phyloP scores from a whole-genome alignment of 2,329 filamentous ascomycete species.

The Esteya vermicola region DNA sequence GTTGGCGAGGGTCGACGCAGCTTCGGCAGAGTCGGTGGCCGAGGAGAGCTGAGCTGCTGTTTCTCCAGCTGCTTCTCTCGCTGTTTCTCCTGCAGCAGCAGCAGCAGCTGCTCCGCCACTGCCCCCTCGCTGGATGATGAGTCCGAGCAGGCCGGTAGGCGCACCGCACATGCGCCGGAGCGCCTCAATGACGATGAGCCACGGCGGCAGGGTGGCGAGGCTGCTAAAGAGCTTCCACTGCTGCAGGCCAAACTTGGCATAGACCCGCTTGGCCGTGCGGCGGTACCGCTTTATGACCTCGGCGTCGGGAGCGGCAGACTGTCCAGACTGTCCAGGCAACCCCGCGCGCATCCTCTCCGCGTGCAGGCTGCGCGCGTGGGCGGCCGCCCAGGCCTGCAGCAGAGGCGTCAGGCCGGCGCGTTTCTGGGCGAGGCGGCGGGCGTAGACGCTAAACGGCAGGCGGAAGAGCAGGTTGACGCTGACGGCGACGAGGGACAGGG shows the following conservation, averaged over 20 bases:
- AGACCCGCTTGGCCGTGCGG: slow-evolving; percentile 12
- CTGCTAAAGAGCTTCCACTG: slow-evolving; percentile 28
- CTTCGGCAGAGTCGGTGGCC: background rate
- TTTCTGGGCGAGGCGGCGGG: slow-evolving; percentile 15
- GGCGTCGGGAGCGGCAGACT: background rate
- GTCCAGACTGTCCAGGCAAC: no score
- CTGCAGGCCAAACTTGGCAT: slow-evolving; percentile 25
- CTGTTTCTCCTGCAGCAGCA: slow-evolving; percentile 1
- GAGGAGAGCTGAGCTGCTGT: background rate
- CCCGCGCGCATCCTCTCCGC: background rate
- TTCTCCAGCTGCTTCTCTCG: background rate
- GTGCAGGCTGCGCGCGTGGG: slow-evolving; percentile 13
- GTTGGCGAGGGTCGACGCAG: background rate
- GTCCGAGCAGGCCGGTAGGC: slow-evolving; percentile 21
- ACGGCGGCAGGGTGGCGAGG: slow-evolving; percentile 29
- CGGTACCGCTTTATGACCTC: slow-evolving; percentile 13
- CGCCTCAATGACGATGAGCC: slow-evolving; percentile 34
- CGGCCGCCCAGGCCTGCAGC: slow-evolving; percentile 19
- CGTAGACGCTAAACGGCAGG: slow-evolving; percentile 30
- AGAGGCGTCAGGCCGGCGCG: slow-evolving; percentile 18
- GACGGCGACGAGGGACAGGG: slow-evolving; percentile 37
- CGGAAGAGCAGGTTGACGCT: slow-evolving; percentile 22
- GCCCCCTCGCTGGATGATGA: slow-evolving; percentile 14
- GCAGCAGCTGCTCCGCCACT: background rate
- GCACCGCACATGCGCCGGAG: slow-evolving; percentile 32